Evolutionary conservation across 768 basidiomycete genomes (phyloP).

Genomic region (Boletus bicolor): DNA sequence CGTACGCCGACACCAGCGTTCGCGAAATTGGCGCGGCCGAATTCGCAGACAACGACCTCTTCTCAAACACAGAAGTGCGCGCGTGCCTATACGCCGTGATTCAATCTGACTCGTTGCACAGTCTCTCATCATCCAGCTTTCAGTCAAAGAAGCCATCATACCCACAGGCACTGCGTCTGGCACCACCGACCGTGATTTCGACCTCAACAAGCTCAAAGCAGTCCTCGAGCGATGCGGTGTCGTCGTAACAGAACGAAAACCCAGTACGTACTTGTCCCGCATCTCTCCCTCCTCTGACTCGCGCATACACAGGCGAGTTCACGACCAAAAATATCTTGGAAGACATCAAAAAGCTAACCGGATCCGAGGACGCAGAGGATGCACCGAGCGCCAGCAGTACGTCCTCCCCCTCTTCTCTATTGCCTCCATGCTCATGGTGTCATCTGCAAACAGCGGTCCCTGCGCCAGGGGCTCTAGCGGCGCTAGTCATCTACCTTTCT

Average conservation of each 20-base stretch:
- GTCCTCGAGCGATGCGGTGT: constrained; percentile 89
- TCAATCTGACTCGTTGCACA: constrained; percentile 30
- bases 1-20: constrained; percentile 87
- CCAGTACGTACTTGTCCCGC: constrained; percentile 48
- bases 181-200: constrained; percentile 78
- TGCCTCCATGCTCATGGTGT: background rate
- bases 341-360: constrained; percentile 54
- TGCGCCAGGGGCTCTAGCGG: constrained; percentile 78
- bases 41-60: constrained; percentile 91
- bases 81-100: background rate
- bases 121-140: constrained; percentile 94
- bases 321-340: constrained; percentile 73
- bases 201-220: constrained; percentile 80
- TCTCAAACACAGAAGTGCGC: constrained; percentile 88
- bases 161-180: constrained; percentile 64
- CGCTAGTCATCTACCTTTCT: constrained; percentile 77
- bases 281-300: background rate
- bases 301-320: constrained; percentile 67
- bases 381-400: constrained; percentile 12
- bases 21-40: constrained; percentile 87
- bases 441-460: constrained; percentile 49
- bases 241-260: constrained; percentile 86
- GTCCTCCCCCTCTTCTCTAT: background rate
- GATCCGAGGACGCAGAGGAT: constrained; percentile 27
- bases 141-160: constrained; percentile 93